Evolutionary conservation across 352 stramenopile species (phyloP).

Genomic region (Phytophthora cryptogea): DNA sequence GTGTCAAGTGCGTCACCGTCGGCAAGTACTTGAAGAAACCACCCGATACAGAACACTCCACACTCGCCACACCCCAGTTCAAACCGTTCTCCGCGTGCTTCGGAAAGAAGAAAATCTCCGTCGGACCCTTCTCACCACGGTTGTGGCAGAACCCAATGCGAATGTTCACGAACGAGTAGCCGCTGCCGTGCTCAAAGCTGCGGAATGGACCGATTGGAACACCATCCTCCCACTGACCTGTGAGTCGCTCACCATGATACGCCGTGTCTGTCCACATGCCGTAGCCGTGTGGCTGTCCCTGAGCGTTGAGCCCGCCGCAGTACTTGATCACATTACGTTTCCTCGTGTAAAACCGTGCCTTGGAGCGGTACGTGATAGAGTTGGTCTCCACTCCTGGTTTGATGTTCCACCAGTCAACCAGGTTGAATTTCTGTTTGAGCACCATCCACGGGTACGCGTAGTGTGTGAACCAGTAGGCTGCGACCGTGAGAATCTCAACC

Average conservation of each 20-base stretch:
- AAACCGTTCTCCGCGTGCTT: slow-evolving; percentile 48
- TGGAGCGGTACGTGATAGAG: slow-evolving; percentile 52
- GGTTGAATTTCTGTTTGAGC: slow-evolving; percentile 45
- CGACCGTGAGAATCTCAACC: slow-evolving; percentile 53
- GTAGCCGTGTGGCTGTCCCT: slow-evolving; percentile 62
- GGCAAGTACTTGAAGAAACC: slow-evolving; percentile 78
- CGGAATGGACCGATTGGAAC: slow-evolving; percentile 75
- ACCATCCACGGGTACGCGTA: slow-evolving; percentile 71
- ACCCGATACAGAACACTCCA: slow-evolving; percentile 78
- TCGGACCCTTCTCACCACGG: slow-evolving; percentile 36
- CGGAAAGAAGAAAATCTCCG: slow-evolving; percentile 54
- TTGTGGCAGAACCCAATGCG: slow-evolving; percentile 72
- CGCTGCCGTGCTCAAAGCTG: slow-evolving; percentile 74
- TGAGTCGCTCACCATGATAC: slow-evolving; percentile 75
- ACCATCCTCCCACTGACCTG: slow-evolving; percentile 72
- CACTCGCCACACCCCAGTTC: slow-evolving; percentile 78
- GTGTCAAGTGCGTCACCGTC: slow-evolving; percentile 56
- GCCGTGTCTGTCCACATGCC: slow-evolving; percentile 76
- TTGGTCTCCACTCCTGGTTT: slow-evolving; percentile 49
- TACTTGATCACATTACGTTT: slow-evolving; percentile 65
- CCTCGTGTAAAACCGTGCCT: slow-evolving; percentile 47
- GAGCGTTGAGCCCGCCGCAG: slow-evolving; percentile 59
- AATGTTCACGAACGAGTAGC: slow-evolving; percentile 80
- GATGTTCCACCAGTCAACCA: slow-evolving; percentile 55
- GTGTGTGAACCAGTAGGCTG: slow-evolving; percentile 64